Evolutionary conservation across 352 stramenopile species (phyloP).

Genomic region (Phytopythium aichiense): DNA sequence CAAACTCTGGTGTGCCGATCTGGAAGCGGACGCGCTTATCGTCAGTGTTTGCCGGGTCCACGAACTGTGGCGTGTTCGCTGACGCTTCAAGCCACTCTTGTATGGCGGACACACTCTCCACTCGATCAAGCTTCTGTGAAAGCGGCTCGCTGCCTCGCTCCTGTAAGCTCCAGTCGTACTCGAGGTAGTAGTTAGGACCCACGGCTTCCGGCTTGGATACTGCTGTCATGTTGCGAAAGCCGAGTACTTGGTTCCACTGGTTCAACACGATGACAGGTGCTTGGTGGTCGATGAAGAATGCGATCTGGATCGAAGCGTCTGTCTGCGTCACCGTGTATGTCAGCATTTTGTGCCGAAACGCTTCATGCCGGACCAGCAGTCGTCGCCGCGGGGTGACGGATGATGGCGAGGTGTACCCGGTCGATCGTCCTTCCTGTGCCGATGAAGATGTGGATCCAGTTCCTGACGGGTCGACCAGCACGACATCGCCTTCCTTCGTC

Average conservation of each 20-base stretch:
- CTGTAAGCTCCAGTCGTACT: constrained; percentile 73
- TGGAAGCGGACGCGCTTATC: constrained; percentile 52
- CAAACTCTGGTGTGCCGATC: constrained; percentile 48
- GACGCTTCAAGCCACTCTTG: constrained; percentile 37
- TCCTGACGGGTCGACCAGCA: constrained; percentile 14
- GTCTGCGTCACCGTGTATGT: constrained; percentile 63
- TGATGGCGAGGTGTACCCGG: constrained; percentile 38
- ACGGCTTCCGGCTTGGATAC: constrained; percentile 48
- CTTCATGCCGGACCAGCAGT: constrained; percentile 49
- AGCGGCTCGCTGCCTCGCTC: constrained; percentile 9
- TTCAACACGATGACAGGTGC: constrained; percentile 66
- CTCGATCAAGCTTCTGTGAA: background rate
- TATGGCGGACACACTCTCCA: constrained; percentile 3
- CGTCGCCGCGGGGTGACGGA: constrained; percentile 44
- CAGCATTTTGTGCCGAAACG: constrained; percentile 54
- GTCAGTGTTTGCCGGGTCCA: background rate
- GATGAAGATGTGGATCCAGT: constrained; percentile 10
- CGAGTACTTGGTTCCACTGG: constrained; percentile 44
- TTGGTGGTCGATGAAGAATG: constrained; percentile 69
- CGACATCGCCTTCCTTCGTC: constrained; percentile 21
- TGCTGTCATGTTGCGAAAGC: constrained; percentile 42
- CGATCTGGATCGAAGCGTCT: constrained; percentile 42
- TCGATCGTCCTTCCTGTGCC: constrained; percentile 7
- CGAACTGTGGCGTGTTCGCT: constrained; percentile 7
- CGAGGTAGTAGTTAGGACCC: constrained; percentile 49